These are phyloP conservation scores for Rhamnella rubrinervis DNA, from an alignment of 331 rosid genomes.

Conservation along the genomic window DNA sequence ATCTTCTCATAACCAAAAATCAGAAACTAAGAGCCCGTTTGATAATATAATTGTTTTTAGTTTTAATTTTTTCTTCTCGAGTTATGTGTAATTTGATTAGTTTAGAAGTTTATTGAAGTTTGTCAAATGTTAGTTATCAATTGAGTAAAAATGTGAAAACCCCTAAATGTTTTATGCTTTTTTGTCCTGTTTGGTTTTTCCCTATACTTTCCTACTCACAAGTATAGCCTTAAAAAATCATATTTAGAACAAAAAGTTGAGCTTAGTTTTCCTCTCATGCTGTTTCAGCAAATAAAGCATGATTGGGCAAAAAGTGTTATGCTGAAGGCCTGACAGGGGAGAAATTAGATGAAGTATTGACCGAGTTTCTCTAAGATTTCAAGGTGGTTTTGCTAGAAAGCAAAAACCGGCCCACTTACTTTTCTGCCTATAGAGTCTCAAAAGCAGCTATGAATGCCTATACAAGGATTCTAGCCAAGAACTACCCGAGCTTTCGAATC, in stretches of 20 bases:
- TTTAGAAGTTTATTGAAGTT: no score
- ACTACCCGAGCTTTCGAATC: constrained; percentile 19
- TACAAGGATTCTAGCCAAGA: constrained; percentile 64
- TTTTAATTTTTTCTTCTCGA: no score
- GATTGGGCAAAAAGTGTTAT: constrained; percentile 47
- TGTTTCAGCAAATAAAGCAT: constrained; percentile 27
- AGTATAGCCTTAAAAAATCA: no score
- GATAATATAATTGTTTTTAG: no score
- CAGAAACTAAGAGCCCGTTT: no score
- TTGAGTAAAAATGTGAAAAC: no score
- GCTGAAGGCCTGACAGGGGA: constrained; percentile 52
- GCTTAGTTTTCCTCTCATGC: not conserved
- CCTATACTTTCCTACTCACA: no score
- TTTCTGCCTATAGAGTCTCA: constrained; percentile 52
- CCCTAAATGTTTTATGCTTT: no score
- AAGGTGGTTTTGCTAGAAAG: constrained; percentile 38
- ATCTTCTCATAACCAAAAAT: no score
- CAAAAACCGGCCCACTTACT: constrained; percentile 55
- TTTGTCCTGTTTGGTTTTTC: no score
- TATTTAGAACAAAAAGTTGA: not conserved
- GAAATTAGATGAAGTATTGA: constrained; percentile 44
- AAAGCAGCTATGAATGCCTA: constrained; percentile 70
- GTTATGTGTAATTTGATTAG: no score
- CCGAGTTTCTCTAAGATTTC: constrained; percentile 49
- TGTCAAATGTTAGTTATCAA: no score